Conservation (phyloP, 192 early-diverging fungal species). For the Coemansia aciculifera region DNA sequence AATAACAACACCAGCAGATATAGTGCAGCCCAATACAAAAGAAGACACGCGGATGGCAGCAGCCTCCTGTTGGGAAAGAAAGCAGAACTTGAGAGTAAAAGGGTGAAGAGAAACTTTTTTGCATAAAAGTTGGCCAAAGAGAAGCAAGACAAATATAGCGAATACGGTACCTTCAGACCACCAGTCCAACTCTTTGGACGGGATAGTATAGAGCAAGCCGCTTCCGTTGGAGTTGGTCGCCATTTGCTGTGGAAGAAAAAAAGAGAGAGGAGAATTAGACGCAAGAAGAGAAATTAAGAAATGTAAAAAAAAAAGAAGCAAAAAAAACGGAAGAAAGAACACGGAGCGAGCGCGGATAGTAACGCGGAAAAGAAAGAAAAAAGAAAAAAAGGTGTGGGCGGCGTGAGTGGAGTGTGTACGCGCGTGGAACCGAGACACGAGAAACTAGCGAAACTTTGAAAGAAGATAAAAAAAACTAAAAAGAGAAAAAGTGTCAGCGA, state of each 20-base stretch:
- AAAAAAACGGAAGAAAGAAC: slow-evolving; percentile 11
- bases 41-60: slow-evolving; percentile 3
- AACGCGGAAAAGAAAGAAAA: slow-evolving; percentile 13
- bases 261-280: slow-evolving; percentile 13
- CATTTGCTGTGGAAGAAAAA: slow-evolving; percentile 11
- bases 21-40: background rate
- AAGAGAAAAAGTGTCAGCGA: slow-evolving; percentile 12
- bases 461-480: slow-evolving; percentile 10
- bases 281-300: slow-evolving; percentile 11
- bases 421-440: slow-evolving; percentile 38
- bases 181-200: slow-evolving; percentile 56
- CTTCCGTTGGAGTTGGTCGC: slow-evolving; percentile 9
- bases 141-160: background rate
- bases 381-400: slow-evolving; percentile 1
- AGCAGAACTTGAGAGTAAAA: slow-evolving; percentile 16
- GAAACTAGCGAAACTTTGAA: slow-evolving; percentile 7
- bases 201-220: slow-evolving; percentile 26
- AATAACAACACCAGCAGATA: slow-evolving; percentile 3
- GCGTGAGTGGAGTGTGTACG: slow-evolving; percentile 21
- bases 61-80: slow-evolving; percentile 8
- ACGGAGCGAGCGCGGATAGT: slow-evolving; percentile 14
- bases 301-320: slow-evolving; percentile 9
- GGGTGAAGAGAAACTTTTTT: background rate
- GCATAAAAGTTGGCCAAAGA: background rate
- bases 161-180: slow-evolving; percentile 55